Evolutionary conservation across 2,329 filamentous ascomycete species (phyloP), one percentile per base, ranked within the genome.

Genomic region (Phaeosphaeriaceae sp.): DNA sequence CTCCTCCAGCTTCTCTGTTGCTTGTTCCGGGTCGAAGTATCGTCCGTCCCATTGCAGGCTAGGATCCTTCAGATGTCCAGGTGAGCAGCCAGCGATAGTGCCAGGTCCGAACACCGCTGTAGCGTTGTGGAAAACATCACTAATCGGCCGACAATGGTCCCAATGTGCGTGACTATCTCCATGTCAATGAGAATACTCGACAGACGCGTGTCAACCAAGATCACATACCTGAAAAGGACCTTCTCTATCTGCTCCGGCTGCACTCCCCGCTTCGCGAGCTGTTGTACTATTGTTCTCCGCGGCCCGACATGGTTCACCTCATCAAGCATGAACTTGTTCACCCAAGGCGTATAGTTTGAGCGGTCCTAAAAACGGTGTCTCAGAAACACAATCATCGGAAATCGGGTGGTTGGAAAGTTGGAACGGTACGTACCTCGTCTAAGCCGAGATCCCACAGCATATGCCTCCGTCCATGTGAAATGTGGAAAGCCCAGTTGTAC

Each of bases 401-500:
- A 6, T 40, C 17, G 17, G 15, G 15, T n/a, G n/a, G n/a, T n/a
- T n/a, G n/a, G n/a, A n/a, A n/a, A n/a, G 15, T n/a, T 7, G 35
- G 35, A n/a, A 15, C 15, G 35, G 43, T 46, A 61, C 65, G 22
- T 67, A 75, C 73, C 60, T 71, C 67, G 35, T 69, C 67, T 10
- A 76, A 52, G 3, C 73, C 73, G 5, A 76, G 67, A 54, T 76
- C 73, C 73, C 73, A 76, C 7, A 76, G 54, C 19, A 75, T 50
- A 35, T 73, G 70, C 44, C 66, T 63, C 23, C 64, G 67, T 2
- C 56, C 48, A 55, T 75, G 69, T 9, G 57, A 58, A 21, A 76
- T 66, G 55, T 71, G 66, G 43, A 76, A 76, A 1, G 73, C 72
- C 73, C 73, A 76, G 49, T 76, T 72, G 54, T 76, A 76, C 73